Evolutionary conservation across 2,329 filamentous ascomycete species (phyloP), one percentile per base, ranked within the genome.

Genomic region (Fusarium sp.): DNA sequence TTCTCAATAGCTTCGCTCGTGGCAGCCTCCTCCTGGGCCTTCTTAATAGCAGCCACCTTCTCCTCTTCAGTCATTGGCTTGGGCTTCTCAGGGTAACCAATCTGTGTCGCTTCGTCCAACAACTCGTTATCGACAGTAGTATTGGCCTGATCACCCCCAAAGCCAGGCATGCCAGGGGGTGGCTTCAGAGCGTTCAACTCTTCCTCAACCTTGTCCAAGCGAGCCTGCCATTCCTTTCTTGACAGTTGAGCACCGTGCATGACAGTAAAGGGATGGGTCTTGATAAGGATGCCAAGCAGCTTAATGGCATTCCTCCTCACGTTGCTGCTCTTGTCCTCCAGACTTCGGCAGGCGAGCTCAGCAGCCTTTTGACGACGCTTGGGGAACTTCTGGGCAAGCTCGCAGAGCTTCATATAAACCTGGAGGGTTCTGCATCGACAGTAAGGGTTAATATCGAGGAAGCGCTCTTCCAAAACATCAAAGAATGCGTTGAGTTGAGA

Each of bases 271-370:
- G 96, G 96, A 78, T 99, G 96, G 0, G 94, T 97, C 68, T 94
- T 93, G 73, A 99, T 93, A 6, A 99, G 84, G 44, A 91, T 91
- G 6, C 90, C 92, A 1, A 99, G 85, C 6, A 99, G 83, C 79
- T 97, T 98, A 78, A 99, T 96, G 2, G 96, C 94, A 77, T 98
- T 98, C 63, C 94, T 88, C 67, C 96, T 88, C 31, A 99, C 96
- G 75, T 98, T 97, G 80, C 96, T 99, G 81, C 95, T 98, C 84
- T 97, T 98, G 82, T 99, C 96, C 79, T 97, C 93, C 3, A 99
- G 84, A 78, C 95, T 98, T 73, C 92, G 88, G 61, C 92, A 90
- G 1, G 96, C 94, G 25, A 97, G 84, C 77, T 97, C 93, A 2
- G 95, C 92, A 4, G 91, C 95, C 76, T 87, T 91, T 78, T 97